These are phyloP conservation scores for Sarocladiaceae sp. DNA, from an alignment of 2,329 filamentous ascomycete species.

Conservation along the genomic window DNA sequence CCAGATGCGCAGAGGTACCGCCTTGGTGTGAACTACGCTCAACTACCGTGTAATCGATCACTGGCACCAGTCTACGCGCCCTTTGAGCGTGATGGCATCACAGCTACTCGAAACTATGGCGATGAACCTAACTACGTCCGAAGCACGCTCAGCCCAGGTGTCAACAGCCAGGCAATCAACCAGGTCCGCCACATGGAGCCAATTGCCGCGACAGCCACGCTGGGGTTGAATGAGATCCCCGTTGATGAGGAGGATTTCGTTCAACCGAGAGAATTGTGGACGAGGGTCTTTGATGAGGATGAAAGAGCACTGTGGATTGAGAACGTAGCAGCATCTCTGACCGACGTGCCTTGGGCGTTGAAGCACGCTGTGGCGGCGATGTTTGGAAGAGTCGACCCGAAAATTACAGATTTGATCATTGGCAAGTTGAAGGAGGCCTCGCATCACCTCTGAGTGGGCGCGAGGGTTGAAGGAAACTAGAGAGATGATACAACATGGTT, in stretches of 20 bases:
- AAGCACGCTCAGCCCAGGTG: background rate
- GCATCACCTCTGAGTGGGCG: background rate
- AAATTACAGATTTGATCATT: background rate
- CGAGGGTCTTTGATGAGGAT: background rate
- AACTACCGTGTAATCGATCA: slow-evolving; percentile 31
- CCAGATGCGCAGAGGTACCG: slow-evolving; percentile 44
- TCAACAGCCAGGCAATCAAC: background rate
- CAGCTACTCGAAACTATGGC: slow-evolving; percentile 19
- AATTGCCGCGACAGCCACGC: background rate
- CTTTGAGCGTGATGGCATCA: slow-evolving; percentile 19
- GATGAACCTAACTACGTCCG: slow-evolving; percentile 18
- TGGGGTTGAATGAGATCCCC: background rate
- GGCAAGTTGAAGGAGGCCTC: background rate
- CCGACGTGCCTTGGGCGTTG: background rate
- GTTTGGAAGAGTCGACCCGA: background rate
- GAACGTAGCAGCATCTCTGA: background rate
- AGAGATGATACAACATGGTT: too few relatives aligned
- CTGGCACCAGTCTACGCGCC: slow-evolving; percentile 14
- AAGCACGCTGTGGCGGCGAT: background rate
- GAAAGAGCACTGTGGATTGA: background rate
- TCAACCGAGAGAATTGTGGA: background rate
- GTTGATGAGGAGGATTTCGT: background rate
- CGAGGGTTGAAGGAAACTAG: too few relatives aligned
- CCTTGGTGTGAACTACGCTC: slow-evolving; percentile 45
- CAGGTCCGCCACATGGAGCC: background rate